These are phyloP conservation scores for Tremellales sp. DNA, from an alignment of 1,284 basidiomycete species.

Conservation along the genomic window DNA sequence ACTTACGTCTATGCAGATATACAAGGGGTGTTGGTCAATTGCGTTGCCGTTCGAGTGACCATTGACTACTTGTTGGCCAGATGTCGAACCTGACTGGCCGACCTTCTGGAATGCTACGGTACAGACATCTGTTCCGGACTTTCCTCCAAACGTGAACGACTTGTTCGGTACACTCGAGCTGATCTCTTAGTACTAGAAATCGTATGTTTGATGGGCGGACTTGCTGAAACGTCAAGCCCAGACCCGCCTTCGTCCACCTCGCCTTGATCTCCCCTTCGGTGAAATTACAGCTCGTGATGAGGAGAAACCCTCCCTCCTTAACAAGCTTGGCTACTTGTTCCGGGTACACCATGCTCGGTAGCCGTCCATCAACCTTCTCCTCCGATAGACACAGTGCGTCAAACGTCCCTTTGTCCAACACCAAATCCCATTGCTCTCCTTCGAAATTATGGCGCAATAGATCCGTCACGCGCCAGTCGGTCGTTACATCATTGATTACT, in stretches of 20 bases:
- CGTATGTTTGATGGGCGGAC: slow-evolving; percentile 9
- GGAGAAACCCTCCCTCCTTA: slow-evolving; percentile 41
- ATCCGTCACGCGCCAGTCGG: slow-evolving; percentile 41
- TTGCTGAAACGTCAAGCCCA: slow-evolving; percentile 42
- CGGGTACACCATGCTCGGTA: slow-evolving; percentile 45
- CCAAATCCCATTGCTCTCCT: slow-evolving; percentile 45
- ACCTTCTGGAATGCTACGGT: slow-evolving; percentile 46
- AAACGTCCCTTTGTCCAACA: slow-evolving; percentile 49
- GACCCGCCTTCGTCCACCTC: slow-evolving; percentile 32
- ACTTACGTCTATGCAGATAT: slow-evolving; percentile 32
- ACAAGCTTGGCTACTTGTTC: slow-evolving; percentile 41
- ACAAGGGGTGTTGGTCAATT: slow-evolving; percentile 10
- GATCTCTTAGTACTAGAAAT: too few species aligned
- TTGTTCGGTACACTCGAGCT: slow-evolving; percentile 47
- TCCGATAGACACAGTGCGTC: slow-evolving; percentile 44
- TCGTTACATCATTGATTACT: slow-evolving; percentile 31
- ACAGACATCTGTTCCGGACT: slow-evolving; percentile 42
- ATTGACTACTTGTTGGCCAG: background rate
- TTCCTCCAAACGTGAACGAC: slow-evolving; percentile 47
- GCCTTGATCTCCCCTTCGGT: slow-evolving; percentile 47
- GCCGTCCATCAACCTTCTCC: slow-evolving; percentile 27
- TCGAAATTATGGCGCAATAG: slow-evolving; percentile 34
- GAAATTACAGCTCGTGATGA: slow-evolving; percentile 51
- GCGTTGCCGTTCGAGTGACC: background rate
- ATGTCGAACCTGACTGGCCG: background rate